Conservation (phyloP, 495 filamentous ascomycete genomes). For the Talaromyces trachyspermus region DNA sequence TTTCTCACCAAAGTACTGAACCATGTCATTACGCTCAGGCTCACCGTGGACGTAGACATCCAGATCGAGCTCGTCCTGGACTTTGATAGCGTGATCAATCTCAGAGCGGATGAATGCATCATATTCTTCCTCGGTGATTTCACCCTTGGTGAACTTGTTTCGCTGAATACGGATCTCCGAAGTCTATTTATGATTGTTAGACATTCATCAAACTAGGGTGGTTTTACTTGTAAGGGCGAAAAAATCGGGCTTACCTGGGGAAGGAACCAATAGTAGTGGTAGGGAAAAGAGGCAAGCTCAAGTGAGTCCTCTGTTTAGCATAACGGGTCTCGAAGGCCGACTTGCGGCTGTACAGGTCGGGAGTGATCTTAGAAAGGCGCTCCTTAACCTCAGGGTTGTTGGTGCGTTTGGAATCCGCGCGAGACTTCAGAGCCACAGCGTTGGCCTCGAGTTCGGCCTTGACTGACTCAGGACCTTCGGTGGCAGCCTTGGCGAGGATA, state of each 20-base stretch:
- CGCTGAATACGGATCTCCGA: constrained; percentile 93
- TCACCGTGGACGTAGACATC: constrained; percentile 98
- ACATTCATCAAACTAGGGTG: no score
- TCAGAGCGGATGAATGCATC: constrained; percentile 98
- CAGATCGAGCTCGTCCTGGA: constrained; percentile 94
- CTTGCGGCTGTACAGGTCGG: constrained; percentile 83
- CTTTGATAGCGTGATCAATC: constrained; percentile 84
- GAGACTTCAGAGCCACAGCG: constrained; percentile 79
- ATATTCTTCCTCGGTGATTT: constrained; percentile 86
- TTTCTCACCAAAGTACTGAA: constrained; percentile 97
- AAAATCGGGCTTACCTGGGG: no score
- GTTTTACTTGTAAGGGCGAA: no score
- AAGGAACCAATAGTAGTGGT: constrained; percentile 99
- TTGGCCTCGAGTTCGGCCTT: constrained; percentile 85
- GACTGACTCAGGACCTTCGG: constrained; percentile 79
- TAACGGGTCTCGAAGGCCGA: constrained; percentile 77
- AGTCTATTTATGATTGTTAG: no score
- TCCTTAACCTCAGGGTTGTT: constrained; percentile 96
- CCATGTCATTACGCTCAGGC: constrained; percentile 99
- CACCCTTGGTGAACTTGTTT: constrained; percentile 96
- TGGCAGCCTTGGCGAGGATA: constrained; percentile 93
- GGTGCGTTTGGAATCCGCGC: constrained; percentile 84
- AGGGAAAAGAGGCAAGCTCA: constrained; percentile 92
- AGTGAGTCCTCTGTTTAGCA: constrained; percentile 73
- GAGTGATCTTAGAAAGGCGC: constrained; percentile 77